phyloP scores from a whole-genome alignment of 1,284 basidiomycete genomes.

The Rhodotorula sp. region DNA sequence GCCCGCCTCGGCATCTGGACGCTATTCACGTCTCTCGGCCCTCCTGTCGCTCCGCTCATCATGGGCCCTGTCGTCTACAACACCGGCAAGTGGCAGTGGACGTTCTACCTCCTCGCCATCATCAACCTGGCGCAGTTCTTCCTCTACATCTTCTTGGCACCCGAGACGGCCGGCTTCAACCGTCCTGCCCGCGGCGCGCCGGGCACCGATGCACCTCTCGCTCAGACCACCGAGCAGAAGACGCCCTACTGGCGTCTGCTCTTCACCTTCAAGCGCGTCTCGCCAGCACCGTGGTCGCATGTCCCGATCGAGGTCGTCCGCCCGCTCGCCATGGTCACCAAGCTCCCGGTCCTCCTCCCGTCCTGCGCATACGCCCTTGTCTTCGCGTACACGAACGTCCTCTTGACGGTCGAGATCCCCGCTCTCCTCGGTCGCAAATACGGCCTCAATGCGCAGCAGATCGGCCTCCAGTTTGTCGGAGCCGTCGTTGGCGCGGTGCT shows the following conservation, averaged over 20 bases:
- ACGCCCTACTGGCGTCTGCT: constrained; percentile 29
- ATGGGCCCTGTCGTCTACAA: constrained; percentile 19
- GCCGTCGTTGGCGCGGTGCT: constrained; percentile 25
- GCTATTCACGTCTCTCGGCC: constrained; percentile 19
- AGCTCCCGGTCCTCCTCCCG: constrained; percentile 26
- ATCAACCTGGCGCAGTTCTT: constrained; percentile 25
- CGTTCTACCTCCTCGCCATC: constrained; percentile 28
- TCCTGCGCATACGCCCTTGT: constrained; percentile 28
- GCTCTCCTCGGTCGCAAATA: constrained; percentile 26
- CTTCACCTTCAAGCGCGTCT: constrained; percentile 25
- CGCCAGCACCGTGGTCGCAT: constrained; percentile 18
- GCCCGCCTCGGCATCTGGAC: constrained; percentile 34
- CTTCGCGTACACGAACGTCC: constrained; percentile 32
- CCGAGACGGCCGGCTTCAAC: constrained; percentile 34
- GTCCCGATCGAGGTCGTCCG: constrained; percentile 23
- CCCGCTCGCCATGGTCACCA: constrained; percentile 20
- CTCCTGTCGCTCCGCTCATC: constrained; percentile 7
- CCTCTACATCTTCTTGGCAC: constrained; percentile 29
- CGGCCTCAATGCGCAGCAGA: constrained; percentile 31
- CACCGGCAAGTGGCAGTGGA: constrained; percentile 23
- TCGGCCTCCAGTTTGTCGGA: constrained; percentile 26
- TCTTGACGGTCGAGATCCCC: constrained; percentile 37
- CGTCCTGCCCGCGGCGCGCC: constrained; percentile 19
- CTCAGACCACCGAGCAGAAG: neutral
- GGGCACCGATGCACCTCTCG: neutral